phyloP scores from a whole-genome alignment of 805 yeast genomes.

The Saccharomycopsis microspora region DNA sequence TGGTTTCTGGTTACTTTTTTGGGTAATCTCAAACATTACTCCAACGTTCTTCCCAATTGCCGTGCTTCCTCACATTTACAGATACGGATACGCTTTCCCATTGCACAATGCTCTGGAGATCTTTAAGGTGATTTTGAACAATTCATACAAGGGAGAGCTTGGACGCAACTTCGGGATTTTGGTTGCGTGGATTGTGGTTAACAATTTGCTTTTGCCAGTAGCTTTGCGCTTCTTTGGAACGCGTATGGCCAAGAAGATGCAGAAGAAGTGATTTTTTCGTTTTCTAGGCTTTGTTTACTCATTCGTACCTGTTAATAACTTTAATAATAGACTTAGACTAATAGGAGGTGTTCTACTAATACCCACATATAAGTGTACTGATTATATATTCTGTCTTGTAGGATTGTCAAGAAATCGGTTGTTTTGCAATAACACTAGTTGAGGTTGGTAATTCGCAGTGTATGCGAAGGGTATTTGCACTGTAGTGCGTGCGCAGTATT shows the following conservation, averaged over 20 bases:
- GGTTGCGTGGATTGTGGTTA: conserved; percentile 48
- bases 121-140: conserved; percentile 45
- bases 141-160: conserved; percentile 42
- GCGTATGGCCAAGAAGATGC: conserved; percentile 23
- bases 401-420: too few relatives aligned
- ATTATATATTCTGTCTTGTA: too few relatives aligned
- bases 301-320: neutral
- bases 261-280: neutral
- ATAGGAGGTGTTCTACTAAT: too few relatives aligned
- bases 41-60: conserved; percentile 51
- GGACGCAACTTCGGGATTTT: conserved; percentile 55
- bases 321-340: neutral
- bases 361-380: too few relatives aligned
- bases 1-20: conserved; percentile 59
- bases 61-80: conserved; percentile 20
- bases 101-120: conserved; percentile 55
- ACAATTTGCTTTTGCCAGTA: conserved; percentile 32
- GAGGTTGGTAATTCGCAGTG: too few relatives aligned
- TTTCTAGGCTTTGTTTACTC: neutral
- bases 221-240: conserved; percentile 31
- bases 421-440: too few relatives aligned
- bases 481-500: too few relatives aligned
- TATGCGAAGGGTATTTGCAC: too few relatives aligned
- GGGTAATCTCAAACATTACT: conserved; percentile 50
- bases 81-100: conserved; percentile 61